Evolutionary conservation across 306 rosid species (phyloP).

Genomic region (Pyrus communis): DNA sequence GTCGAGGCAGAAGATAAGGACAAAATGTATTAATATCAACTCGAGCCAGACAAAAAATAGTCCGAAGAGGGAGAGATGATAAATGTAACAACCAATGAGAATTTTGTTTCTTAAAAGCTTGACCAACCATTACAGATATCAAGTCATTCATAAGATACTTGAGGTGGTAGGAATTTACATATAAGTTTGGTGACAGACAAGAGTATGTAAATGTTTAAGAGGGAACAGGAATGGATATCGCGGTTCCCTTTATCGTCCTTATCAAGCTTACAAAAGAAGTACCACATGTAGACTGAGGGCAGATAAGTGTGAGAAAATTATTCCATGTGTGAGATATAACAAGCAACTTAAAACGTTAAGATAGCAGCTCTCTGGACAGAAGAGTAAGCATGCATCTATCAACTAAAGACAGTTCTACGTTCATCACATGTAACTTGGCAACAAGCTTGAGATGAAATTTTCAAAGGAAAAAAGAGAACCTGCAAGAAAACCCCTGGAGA

Average conservation of each 20-base stretch:
- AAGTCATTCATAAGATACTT: neutral
- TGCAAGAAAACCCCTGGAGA: constrained; percentile 91
- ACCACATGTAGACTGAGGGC: neutral
- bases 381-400: neutral
- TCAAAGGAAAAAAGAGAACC: constrained; percentile 36
- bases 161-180: neutral
- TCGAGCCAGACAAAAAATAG: neutral
- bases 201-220: neutral
- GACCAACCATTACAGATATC: neutral
- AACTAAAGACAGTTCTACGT: neutral
- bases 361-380: neutral
- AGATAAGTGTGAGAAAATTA: neutral
- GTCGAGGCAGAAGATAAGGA: constrained; percentile 7
- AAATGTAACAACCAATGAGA: neutral
- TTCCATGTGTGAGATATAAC: neutral
- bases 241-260: neutral
- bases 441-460: neutral
- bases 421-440: neutral
- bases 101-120: neutral
- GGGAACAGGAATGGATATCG: neutral
- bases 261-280: neutral
- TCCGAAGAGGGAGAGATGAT: neutral
- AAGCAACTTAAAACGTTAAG: neutral
- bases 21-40: neutral
- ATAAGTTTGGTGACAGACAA: neutral